Percentiles rank a stretch among this genome's conserved stretches.
These are phyloP conservation scores for Microdochium nivale DNA, from an alignment of 2,329 filamentous ascomycete genomes.

Conservation along the genomic window DNA sequence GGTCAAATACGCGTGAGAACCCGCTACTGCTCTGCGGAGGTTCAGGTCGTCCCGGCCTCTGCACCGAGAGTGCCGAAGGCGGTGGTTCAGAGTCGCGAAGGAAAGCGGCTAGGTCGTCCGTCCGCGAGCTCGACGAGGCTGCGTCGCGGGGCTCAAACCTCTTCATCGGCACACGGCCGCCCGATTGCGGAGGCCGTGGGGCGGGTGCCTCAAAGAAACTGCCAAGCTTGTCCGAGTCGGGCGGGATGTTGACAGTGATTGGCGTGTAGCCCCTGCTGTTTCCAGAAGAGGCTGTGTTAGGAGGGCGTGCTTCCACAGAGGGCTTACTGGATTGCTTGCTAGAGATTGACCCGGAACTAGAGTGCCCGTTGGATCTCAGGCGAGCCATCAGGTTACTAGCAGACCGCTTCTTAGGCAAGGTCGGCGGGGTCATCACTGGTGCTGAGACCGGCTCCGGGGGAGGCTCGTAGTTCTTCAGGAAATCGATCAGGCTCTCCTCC, in stretches of 20 bases:
- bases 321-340: constrained; percentile 8
- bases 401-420: constrained; percentile 54
- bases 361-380: constrained; percentile 30
- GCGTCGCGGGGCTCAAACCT: constrained; percentile 49
- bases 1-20: constrained; percentile 39
- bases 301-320: not conserved
- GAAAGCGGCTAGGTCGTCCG: constrained; percentile 65
- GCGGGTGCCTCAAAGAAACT: constrained; percentile 12
- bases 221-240: constrained; percentile 33
- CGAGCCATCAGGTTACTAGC: constrained; percentile 53
- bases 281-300: constrained; percentile 21
- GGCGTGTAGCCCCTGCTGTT: constrained; percentile 37
- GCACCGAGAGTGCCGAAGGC: constrained; percentile 21
- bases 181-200: constrained; percentile 12
- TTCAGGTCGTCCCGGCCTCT: constrained; percentile 17
- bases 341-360: constrained; percentile 16
- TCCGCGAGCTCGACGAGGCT: constrained; percentile 34
- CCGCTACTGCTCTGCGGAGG: constrained; percentile 28
- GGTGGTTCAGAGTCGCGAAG: constrained; percentile 61
- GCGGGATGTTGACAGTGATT: constrained; percentile 41
- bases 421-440: constrained; percentile 23
- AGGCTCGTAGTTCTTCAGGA: constrained; percentile 61
- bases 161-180: constrained; percentile 42
- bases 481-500: constrained; percentile 66
- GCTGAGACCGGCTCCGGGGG: constrained; percentile 39